A percentile compares a stretch with the other conserved stretches of the same genome.
These are phyloP conservation scores for Penicillium hordei DNA, from an alignment of 2,329 filamentous ascomycete genomes.

Conservation along the genomic window DNA sequence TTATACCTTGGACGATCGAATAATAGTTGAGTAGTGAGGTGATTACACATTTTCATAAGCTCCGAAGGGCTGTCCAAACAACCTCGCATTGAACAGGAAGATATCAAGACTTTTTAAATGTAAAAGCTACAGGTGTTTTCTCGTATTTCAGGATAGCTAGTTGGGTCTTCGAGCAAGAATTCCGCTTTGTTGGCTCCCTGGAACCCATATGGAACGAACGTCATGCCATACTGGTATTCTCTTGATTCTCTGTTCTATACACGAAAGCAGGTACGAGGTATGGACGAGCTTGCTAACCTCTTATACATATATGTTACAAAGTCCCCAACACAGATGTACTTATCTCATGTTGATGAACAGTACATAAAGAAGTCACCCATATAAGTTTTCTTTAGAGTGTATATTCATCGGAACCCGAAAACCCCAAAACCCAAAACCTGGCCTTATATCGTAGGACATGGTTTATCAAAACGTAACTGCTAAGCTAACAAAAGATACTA, in stretches of 20 bases:
- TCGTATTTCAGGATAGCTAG: neutral
- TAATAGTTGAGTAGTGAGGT: neutral
- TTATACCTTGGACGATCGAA: neutral
- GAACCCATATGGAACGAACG: neutral
- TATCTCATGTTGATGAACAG: neutral
- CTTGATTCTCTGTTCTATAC: neutral
- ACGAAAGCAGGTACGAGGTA: neutral
- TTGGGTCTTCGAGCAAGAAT: neutral
- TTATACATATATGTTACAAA: neutral
- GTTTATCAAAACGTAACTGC: neutral
- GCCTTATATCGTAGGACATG: too few species aligned
- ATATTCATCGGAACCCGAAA: neutral
- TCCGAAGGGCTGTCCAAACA: neutral
- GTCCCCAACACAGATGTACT: neutral
- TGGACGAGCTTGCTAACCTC: neutral
- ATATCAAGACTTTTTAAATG: neutral
- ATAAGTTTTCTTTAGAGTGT: neutral
- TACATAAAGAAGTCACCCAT: neutral
- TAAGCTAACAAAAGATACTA: neutral
- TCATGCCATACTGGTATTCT: neutral
- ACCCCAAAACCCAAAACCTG: neutral
- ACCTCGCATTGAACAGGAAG: neutral
- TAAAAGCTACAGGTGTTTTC: neutral
- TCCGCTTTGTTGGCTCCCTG: neutral
- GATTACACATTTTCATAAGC: neutral